Evolutionary conservation across 208 protist genomes (phyloP).

Genomic region (Trypanosoma melophagium): DNA sequence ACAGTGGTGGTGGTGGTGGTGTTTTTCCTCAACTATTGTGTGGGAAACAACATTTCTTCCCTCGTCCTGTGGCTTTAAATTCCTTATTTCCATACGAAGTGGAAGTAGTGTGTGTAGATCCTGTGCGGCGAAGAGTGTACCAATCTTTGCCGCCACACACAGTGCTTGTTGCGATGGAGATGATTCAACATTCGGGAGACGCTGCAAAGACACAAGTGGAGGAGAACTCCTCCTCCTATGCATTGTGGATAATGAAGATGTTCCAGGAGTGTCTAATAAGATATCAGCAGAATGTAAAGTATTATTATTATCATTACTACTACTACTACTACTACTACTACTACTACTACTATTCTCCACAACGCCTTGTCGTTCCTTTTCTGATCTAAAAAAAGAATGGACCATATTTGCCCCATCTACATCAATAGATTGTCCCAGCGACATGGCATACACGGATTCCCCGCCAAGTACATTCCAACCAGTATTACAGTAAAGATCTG

Average conservation of each 20-base stretch:
- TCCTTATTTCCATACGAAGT: neutral
- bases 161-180: constrained; percentile 31
- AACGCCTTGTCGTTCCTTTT: neutral
- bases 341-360: neutral
- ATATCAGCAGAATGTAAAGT: too few relatives aligned
- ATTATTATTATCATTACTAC: too few relatives aligned
- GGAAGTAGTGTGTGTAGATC: constrained; percentile 60
- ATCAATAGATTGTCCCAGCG: constrained; percentile 15
- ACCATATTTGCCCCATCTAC: constrained; percentile 1
- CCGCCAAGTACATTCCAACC: neutral
- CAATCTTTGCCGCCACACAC: constrained; percentile 67
- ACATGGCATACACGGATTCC: constrained; percentile 3
- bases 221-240: neutral
- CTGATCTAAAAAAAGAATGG: neutral
- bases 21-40: neutral
- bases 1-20: neutral
- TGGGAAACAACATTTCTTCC: neutral
- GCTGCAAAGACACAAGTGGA: too few relatives aligned
- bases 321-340: neutral
- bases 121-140: constrained; percentile 66
- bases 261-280: too few relatives aligned
- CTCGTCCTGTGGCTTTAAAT: neutral
- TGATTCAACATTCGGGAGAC: neutral
- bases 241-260: neutral
- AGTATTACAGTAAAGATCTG: neutral